Evolutionary conservation across 345 rosid species (phyloP).

Genomic region (Boechera retrofracta): DNA sequence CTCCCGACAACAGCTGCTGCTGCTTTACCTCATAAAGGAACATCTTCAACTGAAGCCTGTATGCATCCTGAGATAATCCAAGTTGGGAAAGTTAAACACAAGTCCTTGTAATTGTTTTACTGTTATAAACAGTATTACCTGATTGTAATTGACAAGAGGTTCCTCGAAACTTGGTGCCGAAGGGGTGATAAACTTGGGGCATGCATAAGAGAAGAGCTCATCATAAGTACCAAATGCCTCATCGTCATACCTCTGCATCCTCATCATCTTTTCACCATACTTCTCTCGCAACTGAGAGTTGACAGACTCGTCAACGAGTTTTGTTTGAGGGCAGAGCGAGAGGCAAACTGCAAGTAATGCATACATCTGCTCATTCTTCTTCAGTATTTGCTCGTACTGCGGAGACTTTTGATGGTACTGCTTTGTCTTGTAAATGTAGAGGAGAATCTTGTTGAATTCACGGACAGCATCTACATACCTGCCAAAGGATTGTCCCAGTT

Average conservation of each 20-base stretch:
- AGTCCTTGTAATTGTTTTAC: neutral
- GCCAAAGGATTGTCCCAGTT: conserved; percentile 1
- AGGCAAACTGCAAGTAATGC: conserved; percentile 85
- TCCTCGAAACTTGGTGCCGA: conserved; percentile 93
- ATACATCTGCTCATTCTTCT: conserved; percentile 99
- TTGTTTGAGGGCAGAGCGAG: conserved; percentile 90
- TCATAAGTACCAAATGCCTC: conserved; percentile 85
- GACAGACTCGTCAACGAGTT: conserved; percentile 93
- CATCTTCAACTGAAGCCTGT: conserved; percentile 90
- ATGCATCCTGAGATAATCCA: conserved; percentile 73
- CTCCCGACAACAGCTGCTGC: conserved; percentile 82
- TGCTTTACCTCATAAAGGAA: conserved; percentile 96
- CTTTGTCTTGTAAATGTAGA: conserved; percentile 92
- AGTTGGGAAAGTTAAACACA: conserved; percentile 13
- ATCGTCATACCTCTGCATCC: conserved; percentile 92
- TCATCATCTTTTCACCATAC: conserved; percentile 96
- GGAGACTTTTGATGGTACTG: conserved; percentile 91
- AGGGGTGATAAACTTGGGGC: conserved; percentile 98
- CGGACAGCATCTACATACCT: conserved; percentile 96
- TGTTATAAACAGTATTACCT: conserved; percentile 50
- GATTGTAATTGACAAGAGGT: conserved; percentile 94
- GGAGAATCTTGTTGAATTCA: conserved; percentile 92
- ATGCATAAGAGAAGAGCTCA: conserved; percentile 93
- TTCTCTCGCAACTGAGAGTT: conserved; percentile 87
- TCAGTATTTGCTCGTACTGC: conserved; percentile 92